A percentile compares a stretch with the other conserved stretches of the same genome.
phyloP scores from a whole-genome alignment of 306 rosid species.

The Prunus salicina region DNA sequence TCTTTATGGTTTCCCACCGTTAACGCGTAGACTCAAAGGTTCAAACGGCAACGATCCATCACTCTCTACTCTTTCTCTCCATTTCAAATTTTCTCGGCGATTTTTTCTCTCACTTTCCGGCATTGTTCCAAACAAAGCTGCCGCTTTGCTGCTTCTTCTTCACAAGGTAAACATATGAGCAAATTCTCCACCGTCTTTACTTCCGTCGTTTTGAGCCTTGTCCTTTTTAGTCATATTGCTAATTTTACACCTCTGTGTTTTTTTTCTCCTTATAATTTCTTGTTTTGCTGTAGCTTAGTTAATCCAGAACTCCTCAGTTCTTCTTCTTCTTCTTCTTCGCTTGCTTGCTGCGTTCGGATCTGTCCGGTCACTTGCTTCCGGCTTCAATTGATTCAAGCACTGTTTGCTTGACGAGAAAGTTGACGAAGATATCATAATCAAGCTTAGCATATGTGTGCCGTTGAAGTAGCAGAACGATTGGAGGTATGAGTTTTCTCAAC shows the following conservation, averaged over 20 bases:
- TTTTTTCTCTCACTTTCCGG: conserved; percentile 25
- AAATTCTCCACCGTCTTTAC: conserved; percentile 2
- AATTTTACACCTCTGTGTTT: not conserved
- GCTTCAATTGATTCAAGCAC: conserved; percentile 3
- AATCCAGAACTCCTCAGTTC: not conserved
- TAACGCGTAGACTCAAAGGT: conserved; percentile 22
- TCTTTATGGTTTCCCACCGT: conserved; percentile 19
- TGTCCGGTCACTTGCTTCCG: conserved; percentile 15
- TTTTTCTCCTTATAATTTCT: not conserved
- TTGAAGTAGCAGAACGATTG: not conserved
- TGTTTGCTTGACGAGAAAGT: conserved; percentile 24
- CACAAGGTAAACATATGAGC: conserved; percentile 36
- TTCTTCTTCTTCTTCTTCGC: not conserved
- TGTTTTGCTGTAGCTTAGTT: not conserved
- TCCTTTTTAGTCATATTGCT: conserved; percentile 7
- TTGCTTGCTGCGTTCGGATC: conserved; percentile 40
- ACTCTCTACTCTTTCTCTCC: not conserved
- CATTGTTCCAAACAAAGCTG: conserved; percentile 35
- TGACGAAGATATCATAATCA: not conserved
- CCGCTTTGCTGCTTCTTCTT: not conserved
- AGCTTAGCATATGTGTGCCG: not conserved
- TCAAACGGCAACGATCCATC: conserved; percentile 21
- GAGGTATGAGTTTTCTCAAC: not conserved
- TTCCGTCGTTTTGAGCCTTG: conserved; percentile 10
- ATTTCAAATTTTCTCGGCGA: conserved; percentile 7